Evolutionary conservation across 257 asterid species (phyloP), one percentile per base, ranked within the genome.

Genomic region (Solanum rostratum): DNA sequence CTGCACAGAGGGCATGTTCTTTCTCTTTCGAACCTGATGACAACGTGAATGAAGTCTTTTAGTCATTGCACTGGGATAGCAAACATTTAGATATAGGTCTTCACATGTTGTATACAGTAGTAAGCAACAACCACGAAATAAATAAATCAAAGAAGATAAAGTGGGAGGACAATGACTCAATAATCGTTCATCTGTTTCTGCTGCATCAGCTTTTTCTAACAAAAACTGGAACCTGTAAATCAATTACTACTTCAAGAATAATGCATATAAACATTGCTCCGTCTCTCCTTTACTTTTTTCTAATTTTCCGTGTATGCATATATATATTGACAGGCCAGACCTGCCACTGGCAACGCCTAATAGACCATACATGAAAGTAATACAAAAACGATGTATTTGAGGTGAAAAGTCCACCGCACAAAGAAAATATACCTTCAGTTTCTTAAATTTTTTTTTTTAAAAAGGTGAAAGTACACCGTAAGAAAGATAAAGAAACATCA

Each of bases 1-100:
- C 91, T 76, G 84, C 93, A 91, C 86, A 91, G 78, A 19, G 92
- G 93, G 88, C 92, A 91, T 27, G 93, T 91, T 81, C 93, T 88
- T 76, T 91, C 92, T 68, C 92, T 74, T 60, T 91, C 92, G 27
- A 91, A 90, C 93, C 92, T 91, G 88, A 83, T 15, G 27, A 78
- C 10, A 50, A 78, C 46, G 10, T 27, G 27, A 78, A 78, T 16
- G 46, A 50, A 76, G 24, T 1, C 2, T 19, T 46, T 49, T 10
- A 76, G 82, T 29, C 24, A 76, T 76, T 14, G 8, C 43, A 49
- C 24, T 24, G 78, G 4, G 62, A 43, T 8, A 16, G 82, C 62
- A n/a, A 27, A 78, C 9, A 15, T 76, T 0, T 27, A 16, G 62
- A 27, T 76, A 15, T 4, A 76, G 15, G 37, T 15, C n/a, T n/a